Evolutionary conservation across 495 filamentous ascomycete genomes (phyloP).

Genomic region (Cercophora scortea): DNA sequence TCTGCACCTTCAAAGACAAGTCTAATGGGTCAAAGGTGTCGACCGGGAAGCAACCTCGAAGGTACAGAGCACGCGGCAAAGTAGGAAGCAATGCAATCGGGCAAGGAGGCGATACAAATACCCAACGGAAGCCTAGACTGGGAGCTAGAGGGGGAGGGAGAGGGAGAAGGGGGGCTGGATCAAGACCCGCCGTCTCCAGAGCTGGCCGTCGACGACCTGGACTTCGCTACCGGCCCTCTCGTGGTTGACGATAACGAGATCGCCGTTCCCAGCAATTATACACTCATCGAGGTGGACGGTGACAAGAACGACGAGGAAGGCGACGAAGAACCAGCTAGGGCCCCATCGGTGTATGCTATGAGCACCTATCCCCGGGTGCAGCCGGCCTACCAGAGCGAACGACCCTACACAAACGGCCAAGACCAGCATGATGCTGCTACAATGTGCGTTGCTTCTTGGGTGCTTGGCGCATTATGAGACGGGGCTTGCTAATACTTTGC

Average conservation of each 20-base stretch:
- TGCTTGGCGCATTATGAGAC: background rate
- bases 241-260: background rate
- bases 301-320: slow-evolving; percentile 4
- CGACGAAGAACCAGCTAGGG: slow-evolving; percentile 6
- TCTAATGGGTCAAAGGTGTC: background rate
- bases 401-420: slow-evolving; percentile 6
- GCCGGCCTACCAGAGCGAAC: slow-evolving; percentile 19
- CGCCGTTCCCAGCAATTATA: background rate
- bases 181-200: background rate
- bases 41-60: background rate
- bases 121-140: background rate
- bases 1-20: background rate
- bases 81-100: background rate
- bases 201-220: background rate
- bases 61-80: background rate
- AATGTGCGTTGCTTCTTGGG: slow-evolving; percentile 23
- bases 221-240: background rate
- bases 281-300: slow-evolving; percentile 1
- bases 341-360: slow-evolving; percentile 16
- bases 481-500: background rate
- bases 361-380: slow-evolving; percentile 27
- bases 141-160: background rate
- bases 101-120: background rate
- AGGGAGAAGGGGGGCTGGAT: background rate
- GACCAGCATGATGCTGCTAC: slow-evolving; percentile 26